Evolutionary conservation across 805 yeast genomes (phyloP).

Genomic region (Kuraishia borneana): DNA sequence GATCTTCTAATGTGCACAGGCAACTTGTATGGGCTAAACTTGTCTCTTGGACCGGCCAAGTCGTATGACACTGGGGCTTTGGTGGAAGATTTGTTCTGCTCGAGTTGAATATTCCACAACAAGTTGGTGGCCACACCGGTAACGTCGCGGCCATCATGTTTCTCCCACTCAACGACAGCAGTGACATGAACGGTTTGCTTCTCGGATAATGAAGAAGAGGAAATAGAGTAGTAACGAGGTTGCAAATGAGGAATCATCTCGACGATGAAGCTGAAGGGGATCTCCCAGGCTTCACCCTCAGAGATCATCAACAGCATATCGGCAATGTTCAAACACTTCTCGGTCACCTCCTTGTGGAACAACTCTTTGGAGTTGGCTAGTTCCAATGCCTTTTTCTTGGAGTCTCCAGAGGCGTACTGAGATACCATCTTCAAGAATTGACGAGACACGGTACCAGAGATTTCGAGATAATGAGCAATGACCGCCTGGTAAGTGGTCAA

Average conservation of each 20-base stretch:
- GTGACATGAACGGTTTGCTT: slow-evolving; percentile 73
- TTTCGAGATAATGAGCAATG: slow-evolving; percentile 79
- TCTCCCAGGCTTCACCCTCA: slow-evolving; percentile 58
- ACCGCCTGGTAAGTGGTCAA: slow-evolving; percentile 88
- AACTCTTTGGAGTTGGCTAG: slow-evolving; percentile 59
- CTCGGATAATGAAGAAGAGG: slow-evolving; percentile 76
- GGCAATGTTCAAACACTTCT: slow-evolving; percentile 58
- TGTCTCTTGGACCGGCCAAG: slow-evolving; percentile 73
- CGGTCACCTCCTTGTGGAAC: slow-evolving; percentile 57
- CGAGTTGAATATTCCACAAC: slow-evolving; percentile 57
- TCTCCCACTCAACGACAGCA: slow-evolving; percentile 77
- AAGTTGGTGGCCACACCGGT: slow-evolving; percentile 90
- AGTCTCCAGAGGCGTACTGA: slow-evolving; percentile 68
- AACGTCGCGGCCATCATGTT: slow-evolving; percentile 26
- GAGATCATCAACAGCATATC: slow-evolving; percentile 61
- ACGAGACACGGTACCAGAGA: slow-evolving; percentile 88
- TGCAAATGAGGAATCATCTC: slow-evolving; percentile 76
- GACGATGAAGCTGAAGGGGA: slow-evolving; percentile 77
- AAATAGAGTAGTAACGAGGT: slow-evolving; percentile 94
- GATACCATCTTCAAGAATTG: slow-evolving; percentile 65
- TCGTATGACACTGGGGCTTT: slow-evolving; percentile 49
- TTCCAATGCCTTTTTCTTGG: slow-evolving; percentile 33
- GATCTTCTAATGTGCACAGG: slow-evolving; percentile 95
- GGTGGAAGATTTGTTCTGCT: slow-evolving; percentile 35
- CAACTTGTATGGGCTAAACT: slow-evolving; percentile 41